Evolutionary conservation across 1,139 yeast species (phyloP).

Genomic region (Blastobotrys petasosporus): DNA sequence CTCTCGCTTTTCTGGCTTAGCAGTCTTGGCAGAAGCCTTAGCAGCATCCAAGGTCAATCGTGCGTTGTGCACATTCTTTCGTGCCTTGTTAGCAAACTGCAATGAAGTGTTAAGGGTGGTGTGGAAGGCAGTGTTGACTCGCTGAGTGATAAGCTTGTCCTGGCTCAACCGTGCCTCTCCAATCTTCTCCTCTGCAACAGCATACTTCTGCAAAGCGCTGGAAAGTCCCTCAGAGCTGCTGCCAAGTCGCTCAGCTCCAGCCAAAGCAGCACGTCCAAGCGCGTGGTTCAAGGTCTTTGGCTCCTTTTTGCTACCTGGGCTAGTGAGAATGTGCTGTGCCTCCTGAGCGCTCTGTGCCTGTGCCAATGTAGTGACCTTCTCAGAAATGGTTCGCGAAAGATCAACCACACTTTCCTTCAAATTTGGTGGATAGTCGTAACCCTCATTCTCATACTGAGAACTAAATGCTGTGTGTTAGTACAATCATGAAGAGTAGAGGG

Average conservation of each 20-base stretch:
- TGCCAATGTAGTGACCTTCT: constrained; percentile 62
- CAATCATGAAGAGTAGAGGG: neutral
- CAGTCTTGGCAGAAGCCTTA: constrained; percentile 59
- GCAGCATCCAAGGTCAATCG: constrained; percentile 78
- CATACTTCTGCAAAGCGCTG: constrained; percentile 45
- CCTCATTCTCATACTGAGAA: constrained; percentile 64
- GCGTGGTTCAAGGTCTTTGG: constrained; percentile 88
- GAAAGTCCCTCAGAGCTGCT: constrained; percentile 40
- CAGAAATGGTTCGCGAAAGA: constrained; percentile 61
- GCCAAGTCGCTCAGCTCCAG: constrained; percentile 42
- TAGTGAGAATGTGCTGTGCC: constrained; percentile 69
- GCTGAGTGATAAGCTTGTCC: constrained; percentile 63
- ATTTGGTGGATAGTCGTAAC: constrained; percentile 84
- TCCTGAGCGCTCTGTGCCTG: constrained; percentile 75
- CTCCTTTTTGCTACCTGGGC: constrained; percentile 53
- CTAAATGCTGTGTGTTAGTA: constrained; percentile 14
- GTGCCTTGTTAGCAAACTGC: constrained; percentile 61
- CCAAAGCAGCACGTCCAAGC: constrained; percentile 66
- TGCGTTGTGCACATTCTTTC: constrained; percentile 72
- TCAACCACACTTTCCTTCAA: constrained; percentile 65
- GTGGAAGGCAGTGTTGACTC: constrained; percentile 64
- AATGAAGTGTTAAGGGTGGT: constrained; percentile 61
- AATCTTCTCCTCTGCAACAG: constrained; percentile 56
- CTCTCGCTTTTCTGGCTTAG: constrained; percentile 70
- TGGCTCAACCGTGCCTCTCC: constrained; percentile 84